Evolutionary conservation across 495 filamentous ascomycete genomes (phyloP).

Genomic region (Penicillium goetzii): DNA sequence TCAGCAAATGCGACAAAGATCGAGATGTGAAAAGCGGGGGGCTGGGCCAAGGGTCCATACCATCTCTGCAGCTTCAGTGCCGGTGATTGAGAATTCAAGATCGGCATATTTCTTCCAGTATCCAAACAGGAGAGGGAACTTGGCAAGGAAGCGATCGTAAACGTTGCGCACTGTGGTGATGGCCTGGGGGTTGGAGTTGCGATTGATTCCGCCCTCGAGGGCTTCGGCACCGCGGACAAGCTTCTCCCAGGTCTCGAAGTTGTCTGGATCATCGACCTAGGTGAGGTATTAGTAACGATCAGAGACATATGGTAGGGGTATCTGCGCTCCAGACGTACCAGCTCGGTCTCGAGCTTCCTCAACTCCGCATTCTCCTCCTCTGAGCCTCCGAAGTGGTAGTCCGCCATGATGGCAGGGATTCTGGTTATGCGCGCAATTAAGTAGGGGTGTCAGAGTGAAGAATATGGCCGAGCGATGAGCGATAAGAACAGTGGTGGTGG

Average conservation of each 20-base stretch:
- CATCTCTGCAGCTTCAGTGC: slow-evolving; percentile 97
- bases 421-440: slow-evolving; percentile 12
- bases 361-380: slow-evolving; percentile 88
- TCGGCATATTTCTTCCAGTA: slow-evolving; percentile 99
- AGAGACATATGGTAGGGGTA: not conserved
- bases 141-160: slow-evolving; percentile 92
- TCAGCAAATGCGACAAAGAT: slow-evolving; percentile 24
- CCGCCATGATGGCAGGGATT: slow-evolving; percentile 46
- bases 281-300: slow-evolving; percentile 10
- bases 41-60: slow-evolving; percentile 48
- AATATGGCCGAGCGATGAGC: slow-evolving; percentile 7
- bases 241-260: slow-evolving; percentile 94
- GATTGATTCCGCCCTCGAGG: slow-evolving; percentile 90
- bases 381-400: slow-evolving; percentile 72
- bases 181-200: slow-evolving; percentile 93
- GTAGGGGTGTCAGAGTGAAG: not conserved
- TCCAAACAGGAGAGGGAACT: slow-evolving; percentile 93
- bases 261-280: slow-evolving; percentile 76
- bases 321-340: slow-evolving; percentile 56
- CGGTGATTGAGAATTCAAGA: slow-evolving; percentile 93
- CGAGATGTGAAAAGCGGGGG: not conserved
- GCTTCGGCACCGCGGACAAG: slow-evolving; percentile 79
- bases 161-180: slow-evolving; percentile 81
- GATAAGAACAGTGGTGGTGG: slow-evolving; percentile 11
- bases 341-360: slow-evolving; percentile 72